phyloP scores from a whole-genome alignment of 352 stramenopile species.

The Phytopythium ostracodes region DNA sequence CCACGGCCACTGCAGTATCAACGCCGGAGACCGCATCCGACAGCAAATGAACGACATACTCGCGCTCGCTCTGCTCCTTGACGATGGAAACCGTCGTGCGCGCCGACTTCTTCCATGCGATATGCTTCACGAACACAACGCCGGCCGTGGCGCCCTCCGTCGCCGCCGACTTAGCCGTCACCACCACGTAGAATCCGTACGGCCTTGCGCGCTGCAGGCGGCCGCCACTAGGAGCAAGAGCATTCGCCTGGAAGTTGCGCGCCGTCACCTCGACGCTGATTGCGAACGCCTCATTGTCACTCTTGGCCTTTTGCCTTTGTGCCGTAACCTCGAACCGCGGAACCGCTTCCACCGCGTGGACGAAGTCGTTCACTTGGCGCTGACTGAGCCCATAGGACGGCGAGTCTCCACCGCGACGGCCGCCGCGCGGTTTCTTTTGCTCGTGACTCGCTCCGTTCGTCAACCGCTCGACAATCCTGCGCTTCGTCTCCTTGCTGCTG shows the following conservation, averaged over 20 bases:
- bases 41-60: conserved; percentile 36
- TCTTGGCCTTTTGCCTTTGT: conserved; percentile 19
- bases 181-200: conserved; percentile 70
- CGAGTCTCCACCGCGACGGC: not conserved
- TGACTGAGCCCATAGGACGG: conserved; percentile 13
- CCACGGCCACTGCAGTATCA: conserved; percentile 16
- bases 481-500: conserved; percentile 23
- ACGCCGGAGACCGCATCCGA: conserved; percentile 55
- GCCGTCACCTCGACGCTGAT: conserved; percentile 37
- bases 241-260: conserved; percentile 24
- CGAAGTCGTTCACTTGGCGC: conserved; percentile 41
- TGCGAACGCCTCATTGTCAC: conserved; percentile 1
- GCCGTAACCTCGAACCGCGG: conserved; percentile 34
- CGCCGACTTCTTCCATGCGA: conserved; percentile 39
- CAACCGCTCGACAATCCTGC: conserved; percentile 28
- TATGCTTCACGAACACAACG: conserved; percentile 58
- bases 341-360: conserved; percentile 36
- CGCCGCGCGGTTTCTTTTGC: conserved; percentile 3
- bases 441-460: conserved; percentile 13
- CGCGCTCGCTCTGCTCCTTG: not conserved
- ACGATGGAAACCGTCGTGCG: conserved; percentile 29
- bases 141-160: conserved; percentile 14
- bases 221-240: conserved; percentile 28
- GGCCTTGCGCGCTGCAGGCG: conserved; percentile 59
- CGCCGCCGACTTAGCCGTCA: conserved; percentile 19